Percentiles rank a stretch among this genome's conserved stretches.
Evolutionary conservation across 140 eudicot species (phyloP).

Genomic region (Ambrosia hybrid): DNA sequence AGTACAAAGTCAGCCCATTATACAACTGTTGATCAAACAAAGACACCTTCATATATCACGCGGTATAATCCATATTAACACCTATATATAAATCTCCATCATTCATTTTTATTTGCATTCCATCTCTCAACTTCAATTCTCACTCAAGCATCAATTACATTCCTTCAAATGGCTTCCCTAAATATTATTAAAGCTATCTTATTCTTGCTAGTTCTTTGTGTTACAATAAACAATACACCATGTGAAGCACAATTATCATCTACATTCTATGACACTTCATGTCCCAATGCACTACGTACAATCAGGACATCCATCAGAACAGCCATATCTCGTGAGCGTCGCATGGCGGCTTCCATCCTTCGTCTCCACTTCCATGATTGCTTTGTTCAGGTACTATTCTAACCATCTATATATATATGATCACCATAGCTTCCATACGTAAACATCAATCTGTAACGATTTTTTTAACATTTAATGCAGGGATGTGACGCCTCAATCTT

Average conservation of each 20-base stretch:
- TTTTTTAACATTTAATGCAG: background rate
- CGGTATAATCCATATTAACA: background rate
- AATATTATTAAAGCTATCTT: conserved; percentile 15
- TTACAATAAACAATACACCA: conserved; percentile 12
- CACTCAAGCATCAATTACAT: background rate
- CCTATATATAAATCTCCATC: conserved; percentile 13
- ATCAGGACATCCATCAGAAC: conserved; percentile 48
- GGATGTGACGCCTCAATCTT: conserved; percentile 76
- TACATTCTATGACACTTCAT: conserved; percentile 46
- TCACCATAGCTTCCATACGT: background rate
- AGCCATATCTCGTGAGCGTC: conserved; percentile 54
- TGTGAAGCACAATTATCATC: conserved; percentile 55
- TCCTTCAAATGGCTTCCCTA: conserved; percentile 22
- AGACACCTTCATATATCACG: conserved; percentile 23
- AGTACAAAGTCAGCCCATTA: conserved; percentile 19
- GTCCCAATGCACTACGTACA: conserved; percentile 44
- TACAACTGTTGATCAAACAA: conserved; percentile 19
- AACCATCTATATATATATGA: background rate
- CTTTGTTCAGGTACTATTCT: conserved; percentile 43
- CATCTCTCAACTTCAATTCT: background rate
- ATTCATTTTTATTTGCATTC: background rate
- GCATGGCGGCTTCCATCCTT: conserved; percentile 67
- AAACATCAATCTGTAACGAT: background rate
- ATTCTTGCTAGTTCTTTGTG: conserved; percentile 22
- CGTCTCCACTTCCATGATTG: conserved; percentile 80